These are phyloP conservation scores for Dicorynia guianensis DNA, from an alignment of 306 rosid genomes.

Conservation along the genomic window DNA sequence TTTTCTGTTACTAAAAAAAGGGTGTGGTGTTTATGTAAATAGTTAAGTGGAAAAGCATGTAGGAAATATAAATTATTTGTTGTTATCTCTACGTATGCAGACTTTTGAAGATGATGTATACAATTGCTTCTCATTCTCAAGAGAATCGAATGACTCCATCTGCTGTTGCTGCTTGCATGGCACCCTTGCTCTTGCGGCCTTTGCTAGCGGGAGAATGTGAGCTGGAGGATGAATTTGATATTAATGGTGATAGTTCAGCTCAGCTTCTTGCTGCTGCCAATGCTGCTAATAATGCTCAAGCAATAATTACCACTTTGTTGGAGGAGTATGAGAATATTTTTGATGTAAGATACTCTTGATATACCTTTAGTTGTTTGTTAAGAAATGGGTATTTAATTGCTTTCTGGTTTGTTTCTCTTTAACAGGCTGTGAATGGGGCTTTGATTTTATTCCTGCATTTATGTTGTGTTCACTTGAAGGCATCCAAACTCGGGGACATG, in stretches of 20 bases:
- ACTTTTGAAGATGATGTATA: constrained; percentile 96
- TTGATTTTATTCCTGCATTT: constrained; percentile 22
- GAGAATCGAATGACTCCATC: constrained; percentile 96
- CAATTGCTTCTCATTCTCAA: constrained; percentile 76
- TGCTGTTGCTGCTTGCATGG: constrained; percentile 99
- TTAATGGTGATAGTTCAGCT: constrained; percentile 87
- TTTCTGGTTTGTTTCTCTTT: constrained; percentile 39
- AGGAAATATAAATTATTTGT: background rate
- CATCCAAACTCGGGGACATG: constrained; percentile 4
- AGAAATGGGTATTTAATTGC: constrained; percentile 24
- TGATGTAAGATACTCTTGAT: constrained; percentile 68
- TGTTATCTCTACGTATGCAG: constrained; percentile 50
- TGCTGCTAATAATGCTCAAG: constrained; percentile 98
- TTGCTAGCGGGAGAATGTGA: constrained; percentile 97
- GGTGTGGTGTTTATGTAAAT: background rate
- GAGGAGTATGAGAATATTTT: constrained; percentile 93
- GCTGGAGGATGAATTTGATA: constrained; percentile 92
- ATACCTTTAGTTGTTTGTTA: background rate
- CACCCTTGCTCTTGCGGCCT: constrained; percentile 97
- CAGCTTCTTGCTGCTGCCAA: constrained; percentile 99
- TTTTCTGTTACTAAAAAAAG: background rate
- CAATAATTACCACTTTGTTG: constrained; percentile 83
- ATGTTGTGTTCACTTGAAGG: background rate
- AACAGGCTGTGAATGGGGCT: constrained; percentile 7
- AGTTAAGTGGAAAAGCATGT: background rate